A percentile compares a stretch with the other conserved stretches of the same genome.
phyloP scores from a whole-genome alignment of 371 early-diverging fungal species.

The Entomophthora muscae region DNA sequence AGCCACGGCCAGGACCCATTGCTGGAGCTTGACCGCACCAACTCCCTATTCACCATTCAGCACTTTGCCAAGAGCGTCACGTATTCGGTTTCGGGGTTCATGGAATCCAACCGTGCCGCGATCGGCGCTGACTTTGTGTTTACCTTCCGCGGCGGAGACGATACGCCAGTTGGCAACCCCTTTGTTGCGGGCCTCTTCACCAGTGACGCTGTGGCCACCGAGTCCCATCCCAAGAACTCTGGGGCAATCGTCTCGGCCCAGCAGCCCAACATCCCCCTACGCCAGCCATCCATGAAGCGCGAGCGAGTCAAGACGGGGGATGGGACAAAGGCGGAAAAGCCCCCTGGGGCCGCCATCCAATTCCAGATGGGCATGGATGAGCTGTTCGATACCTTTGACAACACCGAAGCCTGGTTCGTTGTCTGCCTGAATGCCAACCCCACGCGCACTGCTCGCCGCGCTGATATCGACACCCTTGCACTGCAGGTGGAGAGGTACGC shows the following conservation, averaged over 20 bases:
- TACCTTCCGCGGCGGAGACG: slow-evolving; percentile 41
- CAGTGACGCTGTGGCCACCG: slow-evolving; percentile 53
- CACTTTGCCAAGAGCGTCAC: slow-evolving; percentile 57
- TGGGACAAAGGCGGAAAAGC: slow-evolving; percentile 13
- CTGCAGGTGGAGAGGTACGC: slow-evolving; percentile 42
- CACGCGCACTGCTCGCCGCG: slow-evolving; percentile 27
- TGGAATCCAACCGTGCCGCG: slow-evolving; percentile 48
- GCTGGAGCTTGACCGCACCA: slow-evolving; percentile 23
- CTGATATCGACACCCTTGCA: slow-evolving; percentile 19
- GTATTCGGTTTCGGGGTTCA: slow-evolving; percentile 56
- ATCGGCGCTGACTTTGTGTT: slow-evolving; percentile 71
- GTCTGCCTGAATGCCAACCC: slow-evolving; percentile 58
- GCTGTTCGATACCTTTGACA: slow-evolving; percentile 55
- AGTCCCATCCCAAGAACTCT: slow-evolving; percentile 58
- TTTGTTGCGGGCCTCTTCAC: slow-evolving; percentile 68
- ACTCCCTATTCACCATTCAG: slow-evolving; percentile 25
- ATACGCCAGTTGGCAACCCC: slow-evolving; percentile 24
- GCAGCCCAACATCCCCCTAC: slow-evolving; percentile 24
- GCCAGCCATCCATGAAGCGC: slow-evolving; percentile 16
- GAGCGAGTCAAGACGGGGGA: slow-evolving; percentile 1
- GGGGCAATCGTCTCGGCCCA: slow-evolving; percentile 46
- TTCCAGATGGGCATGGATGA: slow-evolving; percentile 57
- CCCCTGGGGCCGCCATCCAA: slow-evolving; percentile 34
- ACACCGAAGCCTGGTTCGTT: slow-evolving; percentile 74
- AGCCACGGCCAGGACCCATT: slow-evolving; percentile 19